Conservation (phyloP, 768 basidiomycete genomes). For the Russula virescens region DNA sequence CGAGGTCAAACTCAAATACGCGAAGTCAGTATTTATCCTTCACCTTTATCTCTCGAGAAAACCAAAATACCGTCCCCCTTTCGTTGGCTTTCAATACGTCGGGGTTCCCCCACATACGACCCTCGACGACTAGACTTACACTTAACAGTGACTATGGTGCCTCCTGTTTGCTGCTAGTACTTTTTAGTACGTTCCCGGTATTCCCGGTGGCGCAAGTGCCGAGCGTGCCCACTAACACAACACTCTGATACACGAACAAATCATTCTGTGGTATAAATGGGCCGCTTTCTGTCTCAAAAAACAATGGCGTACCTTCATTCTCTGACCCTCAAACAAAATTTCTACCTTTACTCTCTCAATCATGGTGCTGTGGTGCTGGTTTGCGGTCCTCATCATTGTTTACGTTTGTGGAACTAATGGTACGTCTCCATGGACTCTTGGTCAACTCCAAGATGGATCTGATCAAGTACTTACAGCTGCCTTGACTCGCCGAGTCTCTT, state of each 20-base stretch:
- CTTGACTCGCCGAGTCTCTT: slow-evolving; percentile 26
- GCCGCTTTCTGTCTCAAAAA: neutral
- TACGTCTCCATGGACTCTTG: neutral
- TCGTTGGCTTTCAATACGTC: too few species aligned
- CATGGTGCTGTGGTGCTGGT: slow-evolving; percentile 25
- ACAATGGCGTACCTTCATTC: neutral
- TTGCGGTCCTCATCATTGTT: slow-evolving; percentile 21
- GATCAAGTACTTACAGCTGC: slow-evolving; percentile 17
- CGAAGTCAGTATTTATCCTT: too few species aligned
- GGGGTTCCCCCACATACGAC: too few species aligned
- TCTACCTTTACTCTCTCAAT: slow-evolving; percentile 3
- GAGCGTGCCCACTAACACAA: neutral
- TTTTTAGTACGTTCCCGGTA: too few species aligned
- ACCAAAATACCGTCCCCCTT: too few species aligned
- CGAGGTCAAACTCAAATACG: too few species aligned
- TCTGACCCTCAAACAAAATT: neutral
- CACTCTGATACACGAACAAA: too few species aligned
- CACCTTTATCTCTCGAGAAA: too few species aligned
- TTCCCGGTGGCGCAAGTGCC: too few species aligned
- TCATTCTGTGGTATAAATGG: slow-evolving; percentile 4
- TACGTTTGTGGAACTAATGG: slow-evolving; percentile 21
- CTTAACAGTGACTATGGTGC: neutral
- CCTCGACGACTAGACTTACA: neutral
- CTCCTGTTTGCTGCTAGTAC: too few species aligned
- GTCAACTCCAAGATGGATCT: neutral